Percentiles rank a stretch among this genome's conserved stretches.
Conservation (phyloP, 1,139 yeast genomes). For the Saccharomyces hybrid region DNA sequence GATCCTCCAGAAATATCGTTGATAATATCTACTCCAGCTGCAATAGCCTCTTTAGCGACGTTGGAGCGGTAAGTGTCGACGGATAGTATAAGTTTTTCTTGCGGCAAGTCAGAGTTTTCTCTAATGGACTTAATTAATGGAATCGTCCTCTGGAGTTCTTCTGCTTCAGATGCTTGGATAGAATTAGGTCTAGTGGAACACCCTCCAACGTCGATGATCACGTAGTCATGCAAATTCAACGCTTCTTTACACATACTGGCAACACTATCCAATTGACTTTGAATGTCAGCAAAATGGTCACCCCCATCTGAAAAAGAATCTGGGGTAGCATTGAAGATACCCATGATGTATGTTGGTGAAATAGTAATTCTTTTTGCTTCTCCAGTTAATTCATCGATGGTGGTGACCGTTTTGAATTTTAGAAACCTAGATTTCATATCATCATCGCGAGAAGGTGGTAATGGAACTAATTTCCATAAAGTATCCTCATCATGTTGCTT, state of each 20-base stretch:
- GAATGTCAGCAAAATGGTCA: slow-evolving; percentile 31
- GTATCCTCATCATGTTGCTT: slow-evolving; percentile 25
- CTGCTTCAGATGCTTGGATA: slow-evolving; percentile 45
- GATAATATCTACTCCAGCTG: slow-evolving; percentile 81
- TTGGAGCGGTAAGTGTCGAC: slow-evolving; percentile 74
- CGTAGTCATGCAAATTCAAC: slow-evolving; percentile 52
- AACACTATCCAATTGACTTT: slow-evolving; percentile 37
- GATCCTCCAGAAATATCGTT: slow-evolving; percentile 85
- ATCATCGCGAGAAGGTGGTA: slow-evolving; percentile 11
- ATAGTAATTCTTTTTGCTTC: slow-evolving; percentile 18
- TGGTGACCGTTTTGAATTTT: slow-evolving; percentile 16
- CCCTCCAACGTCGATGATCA: slow-evolving; percentile 85
- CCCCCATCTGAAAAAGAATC: slow-evolving; percentile 97
- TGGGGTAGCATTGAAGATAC: slow-evolving; percentile 81
- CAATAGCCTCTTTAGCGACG: slow-evolving; percentile 64
- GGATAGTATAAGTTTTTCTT: slow-evolving; percentile 48
- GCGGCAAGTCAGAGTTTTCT: slow-evolving; percentile 32
- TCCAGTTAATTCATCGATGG: slow-evolving; percentile 8
- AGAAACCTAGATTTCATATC: slow-evolving; percentile 11
- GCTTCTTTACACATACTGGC: slow-evolving; percentile 47
- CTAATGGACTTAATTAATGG: slow-evolving; percentile 65
- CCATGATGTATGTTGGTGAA: slow-evolving; percentile 52
- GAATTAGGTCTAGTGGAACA: slow-evolving; percentile 87
- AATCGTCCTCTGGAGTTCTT: slow-evolving; percentile 57
- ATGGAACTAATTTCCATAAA: slow-evolving; percentile 24